phyloP scores from a whole-genome alignment of 106 monocot genomes.

The Narthecium ossifragum region DNA sequence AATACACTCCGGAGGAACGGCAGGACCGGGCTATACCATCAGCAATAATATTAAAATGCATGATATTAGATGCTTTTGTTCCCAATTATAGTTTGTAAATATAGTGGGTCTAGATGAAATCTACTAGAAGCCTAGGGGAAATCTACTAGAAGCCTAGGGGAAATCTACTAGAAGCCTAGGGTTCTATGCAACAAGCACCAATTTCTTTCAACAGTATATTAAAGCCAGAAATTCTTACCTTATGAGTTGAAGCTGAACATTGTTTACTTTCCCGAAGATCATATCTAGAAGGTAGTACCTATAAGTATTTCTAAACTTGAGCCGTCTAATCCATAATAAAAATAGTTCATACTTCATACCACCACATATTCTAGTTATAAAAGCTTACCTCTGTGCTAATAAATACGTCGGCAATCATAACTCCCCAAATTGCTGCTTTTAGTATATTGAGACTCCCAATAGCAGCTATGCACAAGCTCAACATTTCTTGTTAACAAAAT shows the following conservation, averaged over 20 bases:
- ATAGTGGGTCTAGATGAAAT: no score
- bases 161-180: no score
- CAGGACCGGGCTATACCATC: no score
- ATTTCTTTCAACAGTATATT: no score
- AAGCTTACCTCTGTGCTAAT: constrained; percentile 54
- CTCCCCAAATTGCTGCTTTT: constrained; percentile 90
- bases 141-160: no score
- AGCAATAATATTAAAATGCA: no score
- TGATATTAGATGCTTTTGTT: no score
- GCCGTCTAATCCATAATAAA: neutral
- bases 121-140: no score
- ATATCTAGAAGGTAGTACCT: constrained; percentile 2
- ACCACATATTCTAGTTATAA: neutral
- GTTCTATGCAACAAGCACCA: no score
- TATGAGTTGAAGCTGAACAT: constrained; percentile 79
- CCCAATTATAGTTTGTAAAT: no score
- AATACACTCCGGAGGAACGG: no score
- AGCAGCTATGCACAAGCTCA: constrained; percentile 77
- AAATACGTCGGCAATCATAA: constrained; percentile 83
- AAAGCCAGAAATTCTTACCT: no score
- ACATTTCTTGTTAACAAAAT: constrained; percentile 97
- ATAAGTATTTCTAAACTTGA: neutral
- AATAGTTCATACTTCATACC: neutral
- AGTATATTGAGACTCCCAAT: constrained; percentile 60
- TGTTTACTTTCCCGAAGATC: constrained; percentile 48